These are phyloP conservation scores for Crepidotus variabilis DNA, from an alignment of 768 basidiomycete species.

Conservation along the genomic window DNA sequence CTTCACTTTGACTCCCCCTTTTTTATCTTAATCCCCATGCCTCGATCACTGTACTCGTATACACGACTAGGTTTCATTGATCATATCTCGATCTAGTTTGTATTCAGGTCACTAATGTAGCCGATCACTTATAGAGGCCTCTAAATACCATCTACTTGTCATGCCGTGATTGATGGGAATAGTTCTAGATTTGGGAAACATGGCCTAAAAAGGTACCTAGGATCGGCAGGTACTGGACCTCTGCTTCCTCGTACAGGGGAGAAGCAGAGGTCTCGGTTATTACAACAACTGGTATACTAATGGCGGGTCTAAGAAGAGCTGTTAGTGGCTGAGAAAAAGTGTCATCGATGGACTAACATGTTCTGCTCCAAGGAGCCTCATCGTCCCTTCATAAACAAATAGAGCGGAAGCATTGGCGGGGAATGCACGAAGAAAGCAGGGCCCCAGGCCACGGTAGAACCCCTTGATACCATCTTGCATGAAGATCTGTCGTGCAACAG, in stretches of 20 bases:
- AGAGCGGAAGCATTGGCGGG: constrained; percentile 77
- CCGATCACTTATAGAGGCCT: background rate
- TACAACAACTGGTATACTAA: background rate
- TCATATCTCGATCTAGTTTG: no score
- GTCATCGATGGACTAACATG: constrained; percentile 34
- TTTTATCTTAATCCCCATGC: background rate
- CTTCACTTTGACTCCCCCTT: background rate
- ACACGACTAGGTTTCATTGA: no score
- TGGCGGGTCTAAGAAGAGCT: background rate
- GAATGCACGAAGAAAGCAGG: constrained; percentile 68
- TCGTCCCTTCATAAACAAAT: constrained; percentile 75
- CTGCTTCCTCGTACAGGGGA: no score
- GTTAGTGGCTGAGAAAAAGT: no score
- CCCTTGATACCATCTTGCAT: constrained; percentile 48
- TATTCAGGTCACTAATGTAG: background rate
- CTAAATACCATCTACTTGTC: background rate
- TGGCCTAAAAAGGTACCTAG: background rate
- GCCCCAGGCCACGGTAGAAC: constrained; percentile 65
- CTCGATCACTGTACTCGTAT: no score
- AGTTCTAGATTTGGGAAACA: background rate
- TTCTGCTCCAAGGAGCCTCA: constrained; percentile 63
- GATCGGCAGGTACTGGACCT: background rate
- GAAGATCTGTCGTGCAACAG: constrained; percentile 51
- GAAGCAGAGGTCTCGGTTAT: no score
- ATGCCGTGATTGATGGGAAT: background rate